Evolutionary conservation across 805 yeast genomes (phyloP).

Genomic region (Candida hispaniensis): DNA sequence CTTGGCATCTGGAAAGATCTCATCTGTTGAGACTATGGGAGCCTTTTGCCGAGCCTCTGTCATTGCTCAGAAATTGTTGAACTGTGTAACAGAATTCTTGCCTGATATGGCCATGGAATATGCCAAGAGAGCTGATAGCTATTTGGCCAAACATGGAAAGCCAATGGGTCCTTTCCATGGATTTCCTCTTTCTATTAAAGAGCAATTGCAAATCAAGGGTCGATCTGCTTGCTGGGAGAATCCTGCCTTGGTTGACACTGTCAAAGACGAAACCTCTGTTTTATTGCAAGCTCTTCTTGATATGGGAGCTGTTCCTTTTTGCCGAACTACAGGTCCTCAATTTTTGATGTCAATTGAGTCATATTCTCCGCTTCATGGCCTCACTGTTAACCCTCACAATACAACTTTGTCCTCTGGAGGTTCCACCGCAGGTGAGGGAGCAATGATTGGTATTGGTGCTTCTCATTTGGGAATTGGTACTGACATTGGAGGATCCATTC

Average conservation of each 20-base stretch:
- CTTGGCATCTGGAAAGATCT: constrained; percentile 14
- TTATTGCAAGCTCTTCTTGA: constrained; percentile 35
- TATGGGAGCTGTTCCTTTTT: constrained; percentile 44
- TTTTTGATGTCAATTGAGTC: constrained; percentile 44
- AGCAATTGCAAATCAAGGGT: constrained; percentile 39
- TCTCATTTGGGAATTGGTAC: constrained; percentile 44
- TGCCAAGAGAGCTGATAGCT: constrained; percentile 47
- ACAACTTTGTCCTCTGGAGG: constrained; percentile 41
- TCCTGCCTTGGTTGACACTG: constrained; percentile 29
- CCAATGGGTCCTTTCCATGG: constrained; percentile 57
- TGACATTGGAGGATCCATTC: constrained; percentile 45
- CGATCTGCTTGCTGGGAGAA: constrained; percentile 40
- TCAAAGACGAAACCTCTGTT: constrained; percentile 26
- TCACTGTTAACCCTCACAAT: constrained; percentile 38
- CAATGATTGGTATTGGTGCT: constrained; percentile 36
- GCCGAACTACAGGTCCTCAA: constrained; percentile 45
- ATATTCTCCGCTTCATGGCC: constrained; percentile 36
- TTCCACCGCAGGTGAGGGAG: constrained; percentile 50
- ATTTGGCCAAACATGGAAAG: constrained; percentile 37
- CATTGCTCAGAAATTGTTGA: constrained; percentile 45
- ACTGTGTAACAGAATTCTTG: constrained; percentile 33
- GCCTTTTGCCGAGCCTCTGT: constrained; percentile 53
- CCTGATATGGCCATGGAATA: constrained; percentile 47
- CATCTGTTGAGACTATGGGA: constrained; percentile 37
- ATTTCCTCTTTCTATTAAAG: constrained; percentile 52